Conservation (phyloP, 345 rosid species). For the Theobroma cacao region DNA sequence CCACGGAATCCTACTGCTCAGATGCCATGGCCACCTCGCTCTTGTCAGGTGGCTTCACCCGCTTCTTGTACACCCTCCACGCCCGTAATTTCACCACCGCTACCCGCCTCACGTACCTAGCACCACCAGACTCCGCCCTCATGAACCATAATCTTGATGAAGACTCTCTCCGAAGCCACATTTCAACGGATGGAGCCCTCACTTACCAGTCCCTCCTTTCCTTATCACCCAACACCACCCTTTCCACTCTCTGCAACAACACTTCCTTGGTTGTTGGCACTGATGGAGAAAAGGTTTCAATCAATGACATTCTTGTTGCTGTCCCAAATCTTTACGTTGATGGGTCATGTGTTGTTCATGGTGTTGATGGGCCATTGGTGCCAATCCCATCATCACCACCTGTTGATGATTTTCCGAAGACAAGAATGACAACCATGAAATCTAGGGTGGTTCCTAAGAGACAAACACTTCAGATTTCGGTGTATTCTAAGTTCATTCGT, state of each 20-base stretch:
- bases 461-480: neutral
- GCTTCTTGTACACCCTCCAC: conserved; percentile 21
- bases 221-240: conserved; percentile 16
- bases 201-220: conserved; percentile 14
- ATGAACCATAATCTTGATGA: neutral
- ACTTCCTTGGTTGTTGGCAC: conserved; percentile 15
- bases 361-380: conserved; percentile 15
- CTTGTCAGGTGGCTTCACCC: conserved; percentile 19
- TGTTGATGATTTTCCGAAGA: neutral
- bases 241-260: conserved; percentile 22
- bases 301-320: conserved; percentile 18
- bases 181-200: conserved; percentile 16
- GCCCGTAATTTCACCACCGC: conserved; percentile 4
- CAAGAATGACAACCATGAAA: neutral
- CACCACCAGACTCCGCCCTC: conserved; percentile 20
- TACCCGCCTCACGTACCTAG: conserved; percentile 14
- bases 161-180: conserved; percentile 2
- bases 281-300: conserved; percentile 17
- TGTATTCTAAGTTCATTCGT: conserved; percentile 4
- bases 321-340: conserved; percentile 26
- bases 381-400: conserved; percentile 1
- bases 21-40: conserved; percentile 18
- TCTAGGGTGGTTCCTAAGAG: conserved; percentile 4
- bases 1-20: conserved; percentile 10
- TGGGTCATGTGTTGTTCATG: conserved; percentile 26